Base-by-base conservation (phyloP, 768 basidiomycete genomes). In the Auriscalpium orientale region DNA sequence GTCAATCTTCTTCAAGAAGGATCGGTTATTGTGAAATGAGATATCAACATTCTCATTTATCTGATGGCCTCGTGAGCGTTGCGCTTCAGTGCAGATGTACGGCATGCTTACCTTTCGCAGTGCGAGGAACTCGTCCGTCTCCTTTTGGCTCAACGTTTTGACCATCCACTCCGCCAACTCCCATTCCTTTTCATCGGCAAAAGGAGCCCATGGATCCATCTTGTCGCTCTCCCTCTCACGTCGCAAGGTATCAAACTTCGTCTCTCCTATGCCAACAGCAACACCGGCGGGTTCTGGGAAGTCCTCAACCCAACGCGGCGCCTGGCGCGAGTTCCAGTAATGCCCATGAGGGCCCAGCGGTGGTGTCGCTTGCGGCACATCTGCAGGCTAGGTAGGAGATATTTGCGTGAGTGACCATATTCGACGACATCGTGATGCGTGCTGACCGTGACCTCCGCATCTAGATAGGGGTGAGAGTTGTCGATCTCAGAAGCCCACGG, bases 91-190 rank as follows among this genome's bases (percentile, higher is more conserved):
- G 22, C 22, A 28, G 22, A 28, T 28, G 22, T 28, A 58, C 61
- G 46, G 40, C 13, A 13, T 4, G 21, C 53, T 21, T 36, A 66
- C 64, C 5, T 62, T 63, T 0, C 50, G 38, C 10, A 66, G 54
- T 38, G 63, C 57, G 45, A 68, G 40, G 51, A 62, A 68, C 21
- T 64, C 46, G 20, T 68, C 62, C 15, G 65, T 63, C 46, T 64
- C 40, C 12, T 49, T 58, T 18, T 68, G 65, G 1, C 53, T 57
- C 12, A 64, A 55, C 6, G 49, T 58, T 16, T 49, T 56, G 1
- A 60, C 15, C 37, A 65, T 36, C 61, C 64, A 66, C 2, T 46
- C 35, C 2, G 61, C 62, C 0, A 66, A 50, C n/a, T 58, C 40
- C 64, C 65, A 66, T 40, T 66, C 62, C 1, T 61, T 58, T 34